phyloP scores from a whole-genome alignment of 2,329 filamentous ascomycete species.

The Acarospora socialis region DNA sequence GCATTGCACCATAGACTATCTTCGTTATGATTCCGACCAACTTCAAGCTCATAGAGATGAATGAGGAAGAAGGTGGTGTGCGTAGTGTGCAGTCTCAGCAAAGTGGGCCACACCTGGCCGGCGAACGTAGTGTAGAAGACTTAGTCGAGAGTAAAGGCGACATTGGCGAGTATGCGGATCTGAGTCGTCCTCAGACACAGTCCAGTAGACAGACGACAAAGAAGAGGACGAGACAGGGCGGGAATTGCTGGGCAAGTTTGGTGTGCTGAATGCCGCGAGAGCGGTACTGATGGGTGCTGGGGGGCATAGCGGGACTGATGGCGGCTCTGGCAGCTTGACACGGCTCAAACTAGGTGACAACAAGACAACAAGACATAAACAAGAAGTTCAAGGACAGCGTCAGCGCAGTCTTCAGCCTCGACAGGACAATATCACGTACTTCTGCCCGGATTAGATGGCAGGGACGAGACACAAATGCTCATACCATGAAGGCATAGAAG shows the following conservation, averaged over 20 bases:
- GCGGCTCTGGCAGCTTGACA: constrained; percentile 5
- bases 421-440: too few relatives aligned
- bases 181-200: constrained; percentile 6
- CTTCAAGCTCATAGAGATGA: constrained; percentile 7
- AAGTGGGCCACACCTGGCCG: neutral
- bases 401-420: too few relatives aligned
- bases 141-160: neutral
- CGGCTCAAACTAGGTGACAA: too few relatives aligned
- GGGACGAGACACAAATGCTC: too few relatives aligned
- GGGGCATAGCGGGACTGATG: constrained; percentile 4
- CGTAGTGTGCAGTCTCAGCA: constrained; percentile 2
- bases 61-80: constrained; percentile 6
- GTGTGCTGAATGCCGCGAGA: constrained; percentile 4
- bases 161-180: constrained; percentile 2
- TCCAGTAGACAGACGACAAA: neutral
- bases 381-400: too few relatives aligned
- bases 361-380: too few relatives aligned
- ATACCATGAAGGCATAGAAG: too few relatives aligned
- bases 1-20: constrained; percentile 3
- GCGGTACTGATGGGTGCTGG: constrained; percentile 6
- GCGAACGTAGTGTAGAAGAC: neutral
- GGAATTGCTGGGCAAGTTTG: constrained; percentile 5
- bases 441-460: too few relatives aligned
- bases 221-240: constrained; percentile 5
- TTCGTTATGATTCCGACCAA: constrained; percentile 9